phyloP scores from a whole-genome alignment of 1,139 yeast genomes.

The Blastobotrys indianensis region DNA sequence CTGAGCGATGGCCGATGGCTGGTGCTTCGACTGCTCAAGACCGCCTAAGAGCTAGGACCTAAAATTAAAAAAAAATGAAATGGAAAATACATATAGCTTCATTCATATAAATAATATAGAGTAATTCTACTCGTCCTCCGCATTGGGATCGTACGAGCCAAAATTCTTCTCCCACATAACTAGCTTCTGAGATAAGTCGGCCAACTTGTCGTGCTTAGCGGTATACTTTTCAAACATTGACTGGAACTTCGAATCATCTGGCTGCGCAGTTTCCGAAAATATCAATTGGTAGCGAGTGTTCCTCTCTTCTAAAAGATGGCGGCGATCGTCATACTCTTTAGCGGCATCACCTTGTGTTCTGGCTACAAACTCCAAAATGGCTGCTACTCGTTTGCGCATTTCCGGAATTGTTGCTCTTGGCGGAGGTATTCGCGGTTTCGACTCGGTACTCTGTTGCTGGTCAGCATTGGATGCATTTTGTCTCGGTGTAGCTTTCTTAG shows the following conservation, averaged over 20 bases:
- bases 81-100: too few species aligned
- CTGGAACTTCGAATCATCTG: slow-evolving; percentile 27
- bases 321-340: slow-evolving; percentile 57
- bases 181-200: slow-evolving; percentile 59
- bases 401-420: slow-evolving; percentile 69
- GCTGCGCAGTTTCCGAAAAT: slow-evolving; percentile 6
- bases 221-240: slow-evolving; percentile 45
- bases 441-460: slow-evolving; percentile 33
- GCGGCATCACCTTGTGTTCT: slow-evolving; percentile 77
- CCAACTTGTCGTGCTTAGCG: slow-evolving; percentile 61
- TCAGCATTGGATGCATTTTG: slow-evolving; percentile 10
- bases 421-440: slow-evolving; percentile 78
- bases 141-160: slow-evolving; percentile 39
- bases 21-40: slow-evolving; percentile 9
- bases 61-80: neutral
- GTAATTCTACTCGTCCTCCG: neutral
- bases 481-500: slow-evolving; percentile 12
- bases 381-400: slow-evolving; percentile 80
- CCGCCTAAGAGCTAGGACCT: slow-evolving; percentile 6
- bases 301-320: slow-evolving; percentile 39
- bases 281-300: slow-evolving; percentile 15
- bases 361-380: slow-evolving; percentile 84
- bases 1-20: slow-evolving; percentile 23
- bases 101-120: slow-evolving; percentile 1
- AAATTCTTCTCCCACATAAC: slow-evolving; percentile 72